Evolutionary conservation across 352 stramenopile genomes (phyloP).

Genomic region (Phytophthora sansomeana): DNA sequence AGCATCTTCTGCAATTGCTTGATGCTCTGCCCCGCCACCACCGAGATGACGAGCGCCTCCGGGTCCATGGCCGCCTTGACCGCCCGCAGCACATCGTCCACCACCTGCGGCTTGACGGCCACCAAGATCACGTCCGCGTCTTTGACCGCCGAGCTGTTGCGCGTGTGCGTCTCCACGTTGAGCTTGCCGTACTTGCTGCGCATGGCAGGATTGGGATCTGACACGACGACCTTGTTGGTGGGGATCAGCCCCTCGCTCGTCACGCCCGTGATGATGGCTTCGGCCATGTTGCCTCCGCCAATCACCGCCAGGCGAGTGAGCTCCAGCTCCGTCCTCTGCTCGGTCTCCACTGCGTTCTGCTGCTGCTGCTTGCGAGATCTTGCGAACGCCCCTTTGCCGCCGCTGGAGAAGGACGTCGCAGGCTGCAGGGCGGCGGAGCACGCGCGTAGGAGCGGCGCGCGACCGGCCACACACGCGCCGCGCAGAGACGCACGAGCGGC

Average conservation of each 20-base stretch:
- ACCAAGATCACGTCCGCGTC: constrained; percentile 93
- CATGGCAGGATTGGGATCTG: constrained; percentile 76
- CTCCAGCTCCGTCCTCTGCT: constrained; percentile 35
- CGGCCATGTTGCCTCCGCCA: constrained; percentile 91
- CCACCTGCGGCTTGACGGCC: constrained; percentile 96
- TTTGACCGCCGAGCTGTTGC: constrained; percentile 68
- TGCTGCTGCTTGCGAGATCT: constrained; percentile 30
- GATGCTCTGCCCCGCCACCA: constrained; percentile 86
- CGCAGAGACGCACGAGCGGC: constrained; percentile 6
- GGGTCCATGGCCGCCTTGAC: constrained; percentile 66
- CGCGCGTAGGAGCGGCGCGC: constrained; percentile 12
- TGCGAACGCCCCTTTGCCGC: constrained; percentile 31
- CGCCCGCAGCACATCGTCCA: constrained; percentile 78
- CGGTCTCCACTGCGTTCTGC: not conserved
- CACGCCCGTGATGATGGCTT: constrained; percentile 88
- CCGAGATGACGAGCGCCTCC: constrained; percentile 80
- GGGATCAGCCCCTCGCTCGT: constrained; percentile 72
- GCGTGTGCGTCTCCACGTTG: constrained; percentile 65
- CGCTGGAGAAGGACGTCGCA: constrained; percentile 13
- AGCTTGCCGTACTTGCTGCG: constrained; percentile 68
- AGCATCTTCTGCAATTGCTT: constrained; percentile 68
- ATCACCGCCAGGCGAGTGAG: constrained; percentile 79
- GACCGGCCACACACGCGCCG: constrained; percentile 7
- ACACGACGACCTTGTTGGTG: constrained; percentile 79
- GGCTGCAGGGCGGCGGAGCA: constrained; percentile 2